phyloP scores from a whole-genome alignment of 768 basidiomycete species.

The Auricularia auricula-judae region DNA sequence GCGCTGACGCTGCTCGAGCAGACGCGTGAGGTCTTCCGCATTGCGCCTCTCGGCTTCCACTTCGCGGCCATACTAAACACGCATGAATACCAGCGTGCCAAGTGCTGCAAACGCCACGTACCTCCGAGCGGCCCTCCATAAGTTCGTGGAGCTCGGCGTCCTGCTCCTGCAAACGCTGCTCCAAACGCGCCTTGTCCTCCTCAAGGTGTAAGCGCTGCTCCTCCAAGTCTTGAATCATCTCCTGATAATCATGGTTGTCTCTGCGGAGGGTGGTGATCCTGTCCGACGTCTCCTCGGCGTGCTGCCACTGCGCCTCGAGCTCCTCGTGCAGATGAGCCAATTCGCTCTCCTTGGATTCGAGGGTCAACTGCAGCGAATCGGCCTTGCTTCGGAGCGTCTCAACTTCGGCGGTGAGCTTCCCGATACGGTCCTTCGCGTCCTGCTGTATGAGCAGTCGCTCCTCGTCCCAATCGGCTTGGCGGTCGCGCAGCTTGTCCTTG shows the following conservation, averaged over 20 bases:
- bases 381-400: neutral
- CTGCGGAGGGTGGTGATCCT: slow-evolving; percentile 12
- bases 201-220: slow-evolving; percentile 3
- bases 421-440: neutral
- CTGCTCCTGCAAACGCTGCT: slow-evolving; percentile 2
- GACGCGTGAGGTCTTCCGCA: slow-evolving; percentile 27
- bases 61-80: slow-evolving; percentile 18
- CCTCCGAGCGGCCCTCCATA: slow-evolving; percentile 9
- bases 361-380: neutral
- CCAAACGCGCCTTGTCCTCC: slow-evolving; percentile 4
- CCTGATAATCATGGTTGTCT: slow-evolving; percentile 4
- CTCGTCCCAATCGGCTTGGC: neutral
- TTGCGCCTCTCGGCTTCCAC: slow-evolving; percentile 21
- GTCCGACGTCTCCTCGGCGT: slow-evolving; percentile 47
- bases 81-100: neutral
- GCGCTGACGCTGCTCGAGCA: slow-evolving; percentile 43
- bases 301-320: slow-evolving; percentile 60
- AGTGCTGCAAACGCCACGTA: slow-evolving; percentile 14
- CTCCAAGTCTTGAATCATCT: neutral
- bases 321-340: slow-evolving; percentile 43
- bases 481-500: neutral
- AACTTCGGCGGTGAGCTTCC: neutral
- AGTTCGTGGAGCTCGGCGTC: slow-evolving; percentile 24
- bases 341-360: slow-evolving; percentile 36
- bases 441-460: slow-evolving; percentile 1